Conservation (phyloP, 2,329 filamentous ascomycete species). For the Trichoderma brevicompactum region DNA sequence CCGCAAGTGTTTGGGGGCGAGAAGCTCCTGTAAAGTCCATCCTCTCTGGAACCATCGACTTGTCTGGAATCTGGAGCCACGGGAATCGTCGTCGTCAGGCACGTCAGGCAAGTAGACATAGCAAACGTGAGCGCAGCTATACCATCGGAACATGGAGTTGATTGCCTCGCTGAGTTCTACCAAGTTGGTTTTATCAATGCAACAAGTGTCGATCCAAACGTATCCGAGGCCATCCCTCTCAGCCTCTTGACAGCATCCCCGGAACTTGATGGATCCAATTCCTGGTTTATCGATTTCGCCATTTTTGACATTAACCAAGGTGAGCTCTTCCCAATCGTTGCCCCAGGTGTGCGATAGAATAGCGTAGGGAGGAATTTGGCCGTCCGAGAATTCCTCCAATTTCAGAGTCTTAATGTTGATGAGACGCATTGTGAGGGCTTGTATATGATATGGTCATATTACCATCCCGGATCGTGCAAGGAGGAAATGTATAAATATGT, state of each 20-base stretch:
- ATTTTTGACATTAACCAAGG: background rate
- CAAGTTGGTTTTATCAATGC: conserved; percentile 31
- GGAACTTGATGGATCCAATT: conserved; percentile 1
- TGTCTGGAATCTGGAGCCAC: conserved; percentile 9
- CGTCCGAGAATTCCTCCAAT: conserved; percentile 32
- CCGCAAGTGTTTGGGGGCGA: conserved; percentile 32
- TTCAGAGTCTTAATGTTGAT: conserved; percentile 32
- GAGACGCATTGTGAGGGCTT: conserved; percentile 32
- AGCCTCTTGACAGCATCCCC: conserved; percentile 29
- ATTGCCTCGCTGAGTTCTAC: conserved; percentile 32
- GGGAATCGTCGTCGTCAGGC: background rate
- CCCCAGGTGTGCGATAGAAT: conserved; percentile 43
- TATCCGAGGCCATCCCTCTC: conserved; percentile 29
- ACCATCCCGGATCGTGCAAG: no score
- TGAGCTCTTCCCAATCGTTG: conserved; percentile 13
- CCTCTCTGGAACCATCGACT: conserved; percentile 36
- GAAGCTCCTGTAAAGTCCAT: conserved; percentile 38
- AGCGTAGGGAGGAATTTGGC: conserved; percentile 35
- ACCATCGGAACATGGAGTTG: conserved; percentile 33
- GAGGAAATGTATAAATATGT: no score
- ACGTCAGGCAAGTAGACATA: conserved; percentile 32
- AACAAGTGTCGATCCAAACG: conserved; percentile 34
- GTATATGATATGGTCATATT: no score
- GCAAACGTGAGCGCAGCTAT: conserved; percentile 25
- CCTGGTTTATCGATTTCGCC: background rate